Base-by-base conservation (phyloP, 2,329 filamentous ascomycete species). In the Penicillium sclerotiorum region DNA sequence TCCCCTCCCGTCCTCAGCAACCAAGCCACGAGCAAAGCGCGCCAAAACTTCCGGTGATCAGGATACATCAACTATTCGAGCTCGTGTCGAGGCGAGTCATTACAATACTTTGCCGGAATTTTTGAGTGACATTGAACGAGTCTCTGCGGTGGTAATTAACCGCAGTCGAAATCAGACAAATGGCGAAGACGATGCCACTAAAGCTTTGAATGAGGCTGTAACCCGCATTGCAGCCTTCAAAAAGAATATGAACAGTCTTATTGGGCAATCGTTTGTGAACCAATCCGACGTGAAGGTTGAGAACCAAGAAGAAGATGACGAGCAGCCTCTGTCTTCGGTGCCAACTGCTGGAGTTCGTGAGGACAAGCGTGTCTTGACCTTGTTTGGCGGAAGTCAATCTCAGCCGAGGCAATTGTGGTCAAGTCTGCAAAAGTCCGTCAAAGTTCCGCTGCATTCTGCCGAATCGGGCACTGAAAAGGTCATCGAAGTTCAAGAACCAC, bases 331-430 rank as follows among this genome's bases (percentile, higher is more conserved):
- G 28, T 60, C 71, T 8, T 70, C 74, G 9, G 55, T 67, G 13
- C 52, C 57, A 15, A 59, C 61, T n/a, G 72, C 75, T 42, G 75
- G 73, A 33, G 70, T 72, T 40, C 64, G 76, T 57, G 68, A 80
- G 57, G 71, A 80, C 47, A 80, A 77, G 54, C 74, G 84, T 13
- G 86, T 93, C 5, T 76, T 96, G 50, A 93, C 89, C 1, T 76
- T 95, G 1, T 86, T 85, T 58, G 90, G 89, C 58, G 90, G 89
- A 47, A 88, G 85, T 58, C 88, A 88, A 33, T 84, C 86, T 1
- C 84, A 85, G 38, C 81, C 88, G 28, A 87, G 85, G 59, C 88
- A 93, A 52, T 77, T 96, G 4, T 96, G 94, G 68, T 95, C 93
- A 4, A 95, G 92, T 69, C 76, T 96, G 42, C 89, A 88, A 57